Evolutionary conservation across 116 monocot genomes (phyloP).

Genomic region (Zostera marina): DNA sequence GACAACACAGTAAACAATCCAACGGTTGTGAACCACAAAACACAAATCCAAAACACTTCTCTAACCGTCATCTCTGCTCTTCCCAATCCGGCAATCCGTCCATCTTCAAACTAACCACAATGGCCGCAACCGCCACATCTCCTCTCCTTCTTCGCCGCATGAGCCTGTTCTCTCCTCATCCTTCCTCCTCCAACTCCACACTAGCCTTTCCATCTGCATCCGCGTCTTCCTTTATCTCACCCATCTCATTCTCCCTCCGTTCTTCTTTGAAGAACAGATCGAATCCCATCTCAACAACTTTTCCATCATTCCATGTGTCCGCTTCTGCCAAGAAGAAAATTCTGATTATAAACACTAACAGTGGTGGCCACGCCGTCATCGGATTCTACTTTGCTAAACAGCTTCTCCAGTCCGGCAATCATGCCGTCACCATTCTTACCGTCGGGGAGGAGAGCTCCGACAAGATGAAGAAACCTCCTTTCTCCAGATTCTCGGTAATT

Average conservation of each 20-base stretch:
- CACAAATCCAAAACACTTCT: background rate
- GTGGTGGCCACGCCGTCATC: constrained; percentile 90
- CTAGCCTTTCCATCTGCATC: background rate
- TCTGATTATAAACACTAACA: constrained; percentile 73
- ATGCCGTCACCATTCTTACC: constrained; percentile 71
- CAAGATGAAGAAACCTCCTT: constrained; percentile 97
- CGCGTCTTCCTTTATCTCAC: background rate
- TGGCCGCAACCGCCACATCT: background rate
- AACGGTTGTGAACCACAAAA: constrained; percentile 1
- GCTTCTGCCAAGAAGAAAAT: constrained; percentile 35
- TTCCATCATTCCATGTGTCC: background rate
- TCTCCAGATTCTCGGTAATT: constrained; percentile 63
- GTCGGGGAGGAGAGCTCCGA: constrained; percentile 81
- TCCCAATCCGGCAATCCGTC: background rate
- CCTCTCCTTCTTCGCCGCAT: background rate
- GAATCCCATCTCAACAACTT: constrained; percentile 2
- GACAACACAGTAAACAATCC: background rate
- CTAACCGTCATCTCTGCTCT: background rate
- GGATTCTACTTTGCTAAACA: constrained; percentile 75
- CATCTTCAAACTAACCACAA: too few relatives aligned
- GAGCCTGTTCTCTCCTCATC: background rate
- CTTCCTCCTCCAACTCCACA: background rate
- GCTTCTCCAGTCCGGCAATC: constrained; percentile 45
- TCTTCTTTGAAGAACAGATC: background rate
- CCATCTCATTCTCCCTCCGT: background rate